Evolutionary conservation across 1,284 basidiomycete genomes (phyloP).

Genomic region (Papiliotrema nemorosa): DNA sequence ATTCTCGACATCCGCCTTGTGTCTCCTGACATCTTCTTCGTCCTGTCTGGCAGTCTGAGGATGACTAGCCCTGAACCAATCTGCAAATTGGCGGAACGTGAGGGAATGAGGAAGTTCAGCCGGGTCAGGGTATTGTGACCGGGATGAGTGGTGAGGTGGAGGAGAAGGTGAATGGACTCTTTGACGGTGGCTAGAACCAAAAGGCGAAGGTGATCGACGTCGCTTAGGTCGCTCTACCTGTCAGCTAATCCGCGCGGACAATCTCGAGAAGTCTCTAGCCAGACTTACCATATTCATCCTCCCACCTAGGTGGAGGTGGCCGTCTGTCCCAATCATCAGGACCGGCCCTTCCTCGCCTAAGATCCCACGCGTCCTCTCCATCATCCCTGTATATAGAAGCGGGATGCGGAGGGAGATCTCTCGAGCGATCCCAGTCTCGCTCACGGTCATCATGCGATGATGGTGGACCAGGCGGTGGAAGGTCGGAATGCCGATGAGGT

Average conservation of each 20-base stretch:
- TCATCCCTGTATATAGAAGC: background rate
- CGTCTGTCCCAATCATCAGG: constrained; percentile 15
- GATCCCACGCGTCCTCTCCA: constrained; percentile 1
- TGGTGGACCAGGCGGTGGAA: constrained; percentile 13
- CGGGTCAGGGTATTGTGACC: constrained; percentile 56
- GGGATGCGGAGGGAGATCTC: constrained; percentile 8
- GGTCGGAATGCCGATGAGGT: constrained; percentile 29
- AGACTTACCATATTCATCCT: constrained; percentile 36
- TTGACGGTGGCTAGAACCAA: constrained; percentile 52
- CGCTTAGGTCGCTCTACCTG: constrained; percentile 60
- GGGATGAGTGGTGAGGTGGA: constrained; percentile 8
- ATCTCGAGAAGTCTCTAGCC: background rate
- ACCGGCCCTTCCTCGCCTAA: background rate
- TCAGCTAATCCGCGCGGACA: background rate
- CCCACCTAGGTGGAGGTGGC: constrained; percentile 26
- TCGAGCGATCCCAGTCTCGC: constrained; percentile 6
- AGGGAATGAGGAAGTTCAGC: constrained; percentile 77
- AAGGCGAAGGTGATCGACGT: constrained; percentile 79
- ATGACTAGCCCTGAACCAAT: constrained; percentile 80
- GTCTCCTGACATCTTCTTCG: constrained; percentile 35
- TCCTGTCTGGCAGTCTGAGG: constrained; percentile 61
- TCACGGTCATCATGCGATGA: background rate
- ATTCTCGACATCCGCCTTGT: constrained; percentile 12
- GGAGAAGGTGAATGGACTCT: constrained; percentile 33
- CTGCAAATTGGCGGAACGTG: constrained; percentile 76